These are phyloP conservation scores for Capronia epimyces DNA, from an alignment of 2,329 filamentous ascomycete species.

Conservation along the genomic window DNA sequence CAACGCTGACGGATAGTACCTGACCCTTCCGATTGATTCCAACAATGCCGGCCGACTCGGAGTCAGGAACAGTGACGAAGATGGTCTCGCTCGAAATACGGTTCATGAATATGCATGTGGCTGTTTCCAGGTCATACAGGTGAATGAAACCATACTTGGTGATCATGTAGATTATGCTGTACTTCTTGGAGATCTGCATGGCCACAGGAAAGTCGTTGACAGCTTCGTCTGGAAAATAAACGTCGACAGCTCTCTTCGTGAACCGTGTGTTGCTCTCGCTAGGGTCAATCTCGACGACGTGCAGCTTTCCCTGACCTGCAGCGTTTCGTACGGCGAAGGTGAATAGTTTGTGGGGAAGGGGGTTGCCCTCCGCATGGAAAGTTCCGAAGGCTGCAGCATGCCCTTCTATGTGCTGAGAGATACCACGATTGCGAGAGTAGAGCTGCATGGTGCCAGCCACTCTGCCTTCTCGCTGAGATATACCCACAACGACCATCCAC, in stretches of 20 bases:
- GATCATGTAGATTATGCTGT: constrained; percentile 93
- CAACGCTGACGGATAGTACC: constrained; percentile 86
- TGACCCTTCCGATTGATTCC: constrained; percentile 97
- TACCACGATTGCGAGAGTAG: constrained; percentile 90
- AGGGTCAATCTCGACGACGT: constrained; percentile 96
- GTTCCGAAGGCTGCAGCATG: constrained; percentile 94
- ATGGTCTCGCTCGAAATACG: constrained; percentile 98
- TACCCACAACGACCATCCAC: constrained; percentile 97
- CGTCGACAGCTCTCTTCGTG: constrained; percentile 91
- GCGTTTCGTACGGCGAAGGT: constrained; percentile 90
- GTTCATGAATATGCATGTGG: constrained; percentile 98
- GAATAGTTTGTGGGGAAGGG: constrained; percentile 89
- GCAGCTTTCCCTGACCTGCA: constrained; percentile 77
- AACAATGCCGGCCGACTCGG: constrained; percentile 78
- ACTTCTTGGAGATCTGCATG: constrained; percentile 94
- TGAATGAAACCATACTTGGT: constrained; percentile 99
- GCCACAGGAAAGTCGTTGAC: constrained; percentile 96
- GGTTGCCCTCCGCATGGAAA: constrained; percentile 78
- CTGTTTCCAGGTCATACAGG: constrained; percentile 94
- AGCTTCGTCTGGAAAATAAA: constrained; percentile 94
- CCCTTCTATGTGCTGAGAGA: constrained; percentile 96
- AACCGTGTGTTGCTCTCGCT: constrained; percentile 82
- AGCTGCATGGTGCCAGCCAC: constrained; percentile 96
- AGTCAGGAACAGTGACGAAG: constrained; percentile 84
- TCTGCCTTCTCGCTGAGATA: constrained; percentile 85